Evolutionary conservation across 768 basidiomycete genomes (phyloP).

Genomic region (Mycena venus): DNA sequence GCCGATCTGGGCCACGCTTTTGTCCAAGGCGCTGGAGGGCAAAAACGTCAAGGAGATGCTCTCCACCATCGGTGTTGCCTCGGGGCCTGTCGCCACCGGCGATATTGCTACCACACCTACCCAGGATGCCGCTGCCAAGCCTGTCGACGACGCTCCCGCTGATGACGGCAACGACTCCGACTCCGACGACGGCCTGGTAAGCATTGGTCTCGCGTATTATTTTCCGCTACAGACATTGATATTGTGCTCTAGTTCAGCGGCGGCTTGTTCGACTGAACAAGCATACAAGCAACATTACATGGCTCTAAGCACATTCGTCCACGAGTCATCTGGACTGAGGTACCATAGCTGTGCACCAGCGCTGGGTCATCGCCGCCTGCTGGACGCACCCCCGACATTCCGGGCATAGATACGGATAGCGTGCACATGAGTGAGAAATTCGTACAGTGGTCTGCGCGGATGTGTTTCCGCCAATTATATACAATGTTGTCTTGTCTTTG

Average conservation of each 20-base stretch:
- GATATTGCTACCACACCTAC: background rate
- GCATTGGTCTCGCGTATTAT: background rate
- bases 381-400: background rate
- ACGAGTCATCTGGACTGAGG: background rate
- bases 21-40: conserved; percentile 88
- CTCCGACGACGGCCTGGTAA: conserved; percentile 19
- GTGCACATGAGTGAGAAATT: background rate
- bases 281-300: background rate
- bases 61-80: conserved; percentile 74
- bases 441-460: background rate
- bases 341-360: background rate
- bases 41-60: conserved; percentile 86
- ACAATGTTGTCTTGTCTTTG: background rate
- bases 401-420: background rate
- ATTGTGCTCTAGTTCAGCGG: conserved; percentile 12
- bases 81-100: background rate
- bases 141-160: background rate
- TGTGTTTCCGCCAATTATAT: background rate
- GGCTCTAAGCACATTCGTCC: background rate
- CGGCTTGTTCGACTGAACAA: conserved; percentile 20
- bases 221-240: too few species aligned
- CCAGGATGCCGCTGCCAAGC: background rate
- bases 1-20: conserved; percentile 87
- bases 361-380: background rate
- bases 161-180: background rate